Evolutionary conservation across 129 eudicot species (phyloP), one percentile per base, ranked within the genome.

Genomic region (Calendula officinalis): DNA sequence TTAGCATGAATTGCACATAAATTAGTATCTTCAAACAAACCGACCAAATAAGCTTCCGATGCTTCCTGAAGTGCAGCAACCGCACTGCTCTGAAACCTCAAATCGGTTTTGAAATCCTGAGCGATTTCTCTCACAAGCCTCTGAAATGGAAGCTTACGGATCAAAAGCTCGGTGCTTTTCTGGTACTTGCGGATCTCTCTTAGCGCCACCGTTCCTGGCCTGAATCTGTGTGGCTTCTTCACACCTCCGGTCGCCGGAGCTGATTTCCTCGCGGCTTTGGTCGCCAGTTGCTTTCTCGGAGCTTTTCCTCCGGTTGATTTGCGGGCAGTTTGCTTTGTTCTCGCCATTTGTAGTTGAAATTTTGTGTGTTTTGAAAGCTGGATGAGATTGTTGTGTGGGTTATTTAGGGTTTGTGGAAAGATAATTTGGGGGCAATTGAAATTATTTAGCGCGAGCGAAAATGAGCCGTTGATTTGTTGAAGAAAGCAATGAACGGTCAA

Each of bases 301-400:
- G 30, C 30, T 22, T 22, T 22, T 22, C 30, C 30, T 22, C 30
- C 30, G 2, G 30, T 22, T 22, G 30, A 22, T 22, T 22, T 22
- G 30, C 30, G 30, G 30, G 64, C 51, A 0, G 51, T 41, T 60
- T 60, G 66, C 66, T 60, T 60, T 4, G 66, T 60, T 60, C 51
- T 22, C 3, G 66, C 66, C 65, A 22, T 22, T 22, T 22, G 2
- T 2, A 22, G 30, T 0, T 22, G 1, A 2, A 22, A 60, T 60
- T 40, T 38, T 59, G 22, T 39, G 13, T 7, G 34, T 5, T 2
- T 13, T 11, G 7, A 5, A 8, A 13, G 44, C 5, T 36, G 1
- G 1, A 0, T n/a, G 13, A 5, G 46, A 38, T 37, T 58, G 63
- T 11, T 13, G 1, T 14, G 47, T 35, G 34, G 7, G 5, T 35